These are phyloP conservation scores for Lactarius pseudohatsudake DNA, from an alignment of 768 basidiomycete species.

Conservation along the genomic window DNA sequence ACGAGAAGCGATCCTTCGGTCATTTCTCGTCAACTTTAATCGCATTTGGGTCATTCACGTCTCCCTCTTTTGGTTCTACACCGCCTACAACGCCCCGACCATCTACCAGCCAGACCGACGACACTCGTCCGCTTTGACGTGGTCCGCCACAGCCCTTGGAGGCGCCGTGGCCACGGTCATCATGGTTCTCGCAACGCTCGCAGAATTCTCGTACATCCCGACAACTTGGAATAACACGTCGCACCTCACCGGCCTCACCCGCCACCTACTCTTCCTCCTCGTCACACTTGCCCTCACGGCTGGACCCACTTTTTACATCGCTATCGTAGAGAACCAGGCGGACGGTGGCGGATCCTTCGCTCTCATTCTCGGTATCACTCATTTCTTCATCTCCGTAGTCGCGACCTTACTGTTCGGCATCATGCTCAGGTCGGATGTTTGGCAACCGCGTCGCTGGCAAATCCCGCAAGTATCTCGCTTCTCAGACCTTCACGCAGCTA, in stretches of 20 bases:
- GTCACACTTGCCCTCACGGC: conserved; percentile 85
- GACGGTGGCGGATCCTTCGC: too few relatives aligned
- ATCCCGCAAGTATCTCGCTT: too few relatives aligned
- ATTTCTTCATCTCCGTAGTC: too few relatives aligned
- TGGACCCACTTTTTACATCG: conserved; percentile 93
- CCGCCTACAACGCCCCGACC: conserved; percentile 89
- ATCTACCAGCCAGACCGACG: conserved; percentile 59
- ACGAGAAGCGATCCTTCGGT: conserved; percentile 94
- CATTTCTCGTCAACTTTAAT: conserved; percentile 96
- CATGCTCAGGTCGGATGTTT: too few relatives aligned
- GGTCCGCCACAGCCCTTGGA: conserved; percentile 93
- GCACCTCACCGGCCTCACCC: conserved; percentile 89
- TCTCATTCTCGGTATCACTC: too few relatives aligned
- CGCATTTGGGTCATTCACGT: too few relatives aligned
- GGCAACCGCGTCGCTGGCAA: too few relatives aligned
- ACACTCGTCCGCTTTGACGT: conserved; percentile 76
- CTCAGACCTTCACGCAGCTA: too few relatives aligned
- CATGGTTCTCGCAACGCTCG: conserved; percentile 92
- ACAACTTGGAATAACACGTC: conserved; percentile 99
- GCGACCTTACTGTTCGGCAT: too few relatives aligned
- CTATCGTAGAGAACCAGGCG: conserved; percentile 60
- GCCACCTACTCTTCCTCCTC: conserved; percentile 86
- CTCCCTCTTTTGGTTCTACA: conserved; percentile 94
- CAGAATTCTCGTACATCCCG: conserved; percentile 97
- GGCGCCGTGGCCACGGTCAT: conserved; percentile 95